A percentile compares a stretch with the other conserved stretches of the same genome.
These are phyloP conservation scores for Paecilomyces dactylethromorphus DNA, from an alignment of 2,329 filamentous ascomycete genomes.

Conservation along the genomic window DNA sequence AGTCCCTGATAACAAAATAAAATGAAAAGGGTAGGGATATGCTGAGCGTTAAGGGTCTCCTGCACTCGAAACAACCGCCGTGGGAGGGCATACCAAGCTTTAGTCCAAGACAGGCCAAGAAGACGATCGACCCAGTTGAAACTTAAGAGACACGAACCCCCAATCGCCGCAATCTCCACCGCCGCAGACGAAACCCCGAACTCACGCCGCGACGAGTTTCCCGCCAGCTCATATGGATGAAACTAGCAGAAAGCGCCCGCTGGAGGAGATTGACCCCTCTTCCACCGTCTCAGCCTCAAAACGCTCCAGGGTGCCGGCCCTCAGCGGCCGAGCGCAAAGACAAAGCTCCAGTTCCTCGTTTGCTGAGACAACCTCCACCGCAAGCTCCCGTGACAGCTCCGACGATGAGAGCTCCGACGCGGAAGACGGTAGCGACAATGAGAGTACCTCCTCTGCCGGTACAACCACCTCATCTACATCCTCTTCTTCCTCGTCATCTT, in stretches of 20 bases:
- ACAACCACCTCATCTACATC: conserved; percentile 10
- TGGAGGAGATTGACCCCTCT: neutral
- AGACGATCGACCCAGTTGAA: neutral
- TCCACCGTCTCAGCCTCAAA: neutral
- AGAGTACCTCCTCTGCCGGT: conserved; percentile 11
- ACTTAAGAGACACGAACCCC: neutral
- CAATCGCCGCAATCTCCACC: conserved; percentile 1
- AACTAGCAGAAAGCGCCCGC: neutral
- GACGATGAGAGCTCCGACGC: neutral
- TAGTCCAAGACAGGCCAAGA: neutral
- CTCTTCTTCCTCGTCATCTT: conserved; percentile 5
- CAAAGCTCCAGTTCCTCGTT: neutral
- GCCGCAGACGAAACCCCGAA: conserved; percentile 5
- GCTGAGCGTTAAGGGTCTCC: neutral
- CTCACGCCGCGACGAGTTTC: neutral
- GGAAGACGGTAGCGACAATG: conserved; percentile 5
- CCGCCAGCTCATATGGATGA: neutral
- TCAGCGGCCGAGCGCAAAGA: neutral
- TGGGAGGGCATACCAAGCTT: neutral
- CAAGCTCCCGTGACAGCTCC: neutral
- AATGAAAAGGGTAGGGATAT: neutral
- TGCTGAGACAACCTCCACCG: neutral
- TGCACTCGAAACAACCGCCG: neutral
- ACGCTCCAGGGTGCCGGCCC: neutral
- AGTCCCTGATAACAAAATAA: neutral